Conservation (phyloP, 345 rosid genomes). For the Eucalyptus curtisii region DNA sequence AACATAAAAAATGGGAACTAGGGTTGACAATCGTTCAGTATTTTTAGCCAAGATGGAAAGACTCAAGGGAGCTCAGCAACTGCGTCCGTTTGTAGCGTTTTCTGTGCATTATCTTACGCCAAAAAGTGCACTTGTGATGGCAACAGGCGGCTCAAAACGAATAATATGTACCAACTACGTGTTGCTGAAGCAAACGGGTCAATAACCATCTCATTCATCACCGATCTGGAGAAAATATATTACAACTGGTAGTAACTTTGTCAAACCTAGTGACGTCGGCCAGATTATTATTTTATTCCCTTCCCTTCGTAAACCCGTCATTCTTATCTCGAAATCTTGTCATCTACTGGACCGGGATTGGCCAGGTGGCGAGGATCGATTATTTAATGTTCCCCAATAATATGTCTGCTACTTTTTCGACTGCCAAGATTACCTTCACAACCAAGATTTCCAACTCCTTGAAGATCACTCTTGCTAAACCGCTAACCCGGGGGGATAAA, state of each 20-base stretch:
- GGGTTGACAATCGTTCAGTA: slow-evolving; percentile 22
- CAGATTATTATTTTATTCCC: neutral
- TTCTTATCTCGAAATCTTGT: neutral
- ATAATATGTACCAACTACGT: neutral
- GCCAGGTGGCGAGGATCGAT: neutral
- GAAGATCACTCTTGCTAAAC: neutral
- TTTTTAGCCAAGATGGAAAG: slow-evolving; percentile 2
- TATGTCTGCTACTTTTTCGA: neutral
- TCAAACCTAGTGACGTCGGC: neutral
- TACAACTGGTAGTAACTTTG: neutral
- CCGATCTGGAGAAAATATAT: neutral
- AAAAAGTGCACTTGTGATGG: neutral
- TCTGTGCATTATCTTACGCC: neutral
- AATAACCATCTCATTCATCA: neutral
- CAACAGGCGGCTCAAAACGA: neutral
- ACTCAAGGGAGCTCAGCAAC: slow-evolving; percentile 25
- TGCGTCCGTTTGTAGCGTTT: slow-evolving; percentile 8
- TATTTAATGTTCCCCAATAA: neutral
- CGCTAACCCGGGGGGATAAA: neutral
- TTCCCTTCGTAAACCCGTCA: neutral
- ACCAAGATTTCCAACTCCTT: neutral
- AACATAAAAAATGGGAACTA: neutral
- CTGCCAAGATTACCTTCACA: neutral
- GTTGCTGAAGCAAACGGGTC: neutral
- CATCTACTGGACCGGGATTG: neutral